phyloP scores from a whole-genome alignment of 441 rosid species.

The Corymbia calophylla region DNA sequence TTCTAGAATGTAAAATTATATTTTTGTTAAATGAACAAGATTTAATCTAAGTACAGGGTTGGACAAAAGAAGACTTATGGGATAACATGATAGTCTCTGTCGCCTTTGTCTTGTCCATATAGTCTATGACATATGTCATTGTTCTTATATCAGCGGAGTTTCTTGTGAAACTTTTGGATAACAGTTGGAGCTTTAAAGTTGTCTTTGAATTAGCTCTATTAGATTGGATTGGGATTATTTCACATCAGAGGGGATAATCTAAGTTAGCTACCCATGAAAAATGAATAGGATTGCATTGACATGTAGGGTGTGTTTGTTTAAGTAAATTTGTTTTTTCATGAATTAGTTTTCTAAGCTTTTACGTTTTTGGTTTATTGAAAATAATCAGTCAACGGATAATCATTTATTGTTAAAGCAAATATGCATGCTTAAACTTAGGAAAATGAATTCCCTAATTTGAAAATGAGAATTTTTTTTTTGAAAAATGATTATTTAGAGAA shows the following conservation, averaged over 20 bases:
- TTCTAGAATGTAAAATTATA: background rate
- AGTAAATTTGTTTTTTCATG: rapidly evolving
- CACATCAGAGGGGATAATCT: background rate
- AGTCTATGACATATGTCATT: background rate
- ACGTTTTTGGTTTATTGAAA: rapidly evolving
- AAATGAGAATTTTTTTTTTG: background rate
- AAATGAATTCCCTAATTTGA: background rate
- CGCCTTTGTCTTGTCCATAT: background rate
- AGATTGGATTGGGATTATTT: background rate
- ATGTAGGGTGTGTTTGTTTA: rapidly evolving
- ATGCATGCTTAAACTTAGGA: background rate
- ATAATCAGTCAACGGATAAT: rapidly evolving
- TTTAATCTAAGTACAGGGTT: background rate
- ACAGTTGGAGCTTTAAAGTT: background rate
- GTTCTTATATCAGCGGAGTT: background rate
- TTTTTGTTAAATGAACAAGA: background rate
- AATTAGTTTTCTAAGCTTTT: background rate
- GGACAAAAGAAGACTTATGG: background rate
- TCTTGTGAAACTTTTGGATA: background rate
- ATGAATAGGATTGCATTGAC: background rate
- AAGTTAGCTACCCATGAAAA: background rate
- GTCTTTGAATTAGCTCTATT: background rate
- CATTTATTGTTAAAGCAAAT: background rate
- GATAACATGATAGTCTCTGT: background rate
- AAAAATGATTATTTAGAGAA: background rate